A percentile compares a stretch with the other conserved stretches of the same genome.
Conservation (phyloP, 176 grass and related monocot genomes). For the Musa troglodytarum region DNA sequence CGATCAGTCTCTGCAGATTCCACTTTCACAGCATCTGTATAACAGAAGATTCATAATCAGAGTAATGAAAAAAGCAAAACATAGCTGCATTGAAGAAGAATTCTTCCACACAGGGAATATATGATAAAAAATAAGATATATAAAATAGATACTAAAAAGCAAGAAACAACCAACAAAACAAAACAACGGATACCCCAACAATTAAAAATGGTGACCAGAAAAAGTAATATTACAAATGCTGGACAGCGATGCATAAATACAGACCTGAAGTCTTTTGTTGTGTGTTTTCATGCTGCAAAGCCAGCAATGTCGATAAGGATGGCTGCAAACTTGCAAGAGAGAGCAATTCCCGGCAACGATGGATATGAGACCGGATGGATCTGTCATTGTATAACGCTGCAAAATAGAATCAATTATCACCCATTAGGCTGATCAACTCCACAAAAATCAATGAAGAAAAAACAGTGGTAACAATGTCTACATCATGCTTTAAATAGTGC, state of each 20-base stretch:
- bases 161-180: background rate
- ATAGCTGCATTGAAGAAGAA: background rate
- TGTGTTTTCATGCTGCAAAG: constrained; percentile 77
- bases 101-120: background rate
- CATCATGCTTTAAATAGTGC: too few relatives aligned
- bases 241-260: background rate
- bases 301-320: constrained; percentile 68
- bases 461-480: too few relatives aligned
- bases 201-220: constrained; percentile 7
- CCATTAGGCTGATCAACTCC: background rate
- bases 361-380: constrained; percentile 82
- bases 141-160: background rate
- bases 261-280: constrained; percentile 66
- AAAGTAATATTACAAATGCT: background rate
- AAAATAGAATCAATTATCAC: constrained; percentile 27
- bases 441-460: too few relatives aligned
- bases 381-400: constrained; percentile 92
- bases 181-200: background rate
- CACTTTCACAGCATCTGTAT: constrained; percentile 57
- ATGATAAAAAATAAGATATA: background rate
- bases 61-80: background rate
- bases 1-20: constrained; percentile 70
- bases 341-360: constrained; percentile 77
- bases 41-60: constrained; percentile 10
- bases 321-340: constrained; percentile 80